Evolutionary conservation across 2,329 filamentous ascomycete genomes (phyloP).

Genomic region (Pseudogymnoascus sp.): DNA sequence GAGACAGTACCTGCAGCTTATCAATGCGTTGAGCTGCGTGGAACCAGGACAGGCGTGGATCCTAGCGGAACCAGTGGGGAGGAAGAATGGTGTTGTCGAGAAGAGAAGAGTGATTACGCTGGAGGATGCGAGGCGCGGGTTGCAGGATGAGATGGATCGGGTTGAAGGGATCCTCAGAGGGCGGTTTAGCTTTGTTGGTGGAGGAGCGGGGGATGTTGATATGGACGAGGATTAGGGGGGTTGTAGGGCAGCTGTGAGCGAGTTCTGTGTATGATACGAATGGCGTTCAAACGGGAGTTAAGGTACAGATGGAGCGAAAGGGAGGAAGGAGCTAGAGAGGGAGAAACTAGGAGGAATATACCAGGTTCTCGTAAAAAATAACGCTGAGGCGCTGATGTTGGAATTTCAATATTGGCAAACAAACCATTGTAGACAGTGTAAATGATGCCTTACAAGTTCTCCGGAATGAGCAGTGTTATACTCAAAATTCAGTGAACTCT

Average conservation of each 20-base stretch:
- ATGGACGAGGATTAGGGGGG: background rate
- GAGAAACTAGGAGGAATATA: slow-evolving; percentile 8
- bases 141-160: slow-evolving; percentile 82
- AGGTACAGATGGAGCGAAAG: slow-evolving; percentile 1
- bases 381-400: background rate
- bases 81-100: slow-evolving; percentile 28
- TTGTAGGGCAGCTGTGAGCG: background rate
- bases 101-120: slow-evolving; percentile 78
- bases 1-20: slow-evolving; percentile 78
- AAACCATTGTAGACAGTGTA: background rate
- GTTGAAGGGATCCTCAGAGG: slow-evolving; percentile 83
- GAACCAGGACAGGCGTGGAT: slow-evolving; percentile 78
- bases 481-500: background rate
- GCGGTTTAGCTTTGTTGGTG: slow-evolving; percentile 67
- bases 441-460: background rate
- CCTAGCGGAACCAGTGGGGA: slow-evolving; percentile 43
- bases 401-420: background rate
- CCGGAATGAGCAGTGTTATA: background rate
- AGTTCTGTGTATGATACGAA: background rate
- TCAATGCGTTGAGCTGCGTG: slow-evolving; percentile 87
- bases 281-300: slow-evolving; percentile 4
- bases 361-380: slow-evolving; percentile 7
- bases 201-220: slow-evolving; percentile 34
- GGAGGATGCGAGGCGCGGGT: slow-evolving; percentile 79
- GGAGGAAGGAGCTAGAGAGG: background rate